A percentile compares a stretch with the other conserved stretches of the same genome.
phyloP scores from a whole-genome alignment of 2,329 filamentous ascomycete genomes.

The Coniochaeta sp. region DNA sequence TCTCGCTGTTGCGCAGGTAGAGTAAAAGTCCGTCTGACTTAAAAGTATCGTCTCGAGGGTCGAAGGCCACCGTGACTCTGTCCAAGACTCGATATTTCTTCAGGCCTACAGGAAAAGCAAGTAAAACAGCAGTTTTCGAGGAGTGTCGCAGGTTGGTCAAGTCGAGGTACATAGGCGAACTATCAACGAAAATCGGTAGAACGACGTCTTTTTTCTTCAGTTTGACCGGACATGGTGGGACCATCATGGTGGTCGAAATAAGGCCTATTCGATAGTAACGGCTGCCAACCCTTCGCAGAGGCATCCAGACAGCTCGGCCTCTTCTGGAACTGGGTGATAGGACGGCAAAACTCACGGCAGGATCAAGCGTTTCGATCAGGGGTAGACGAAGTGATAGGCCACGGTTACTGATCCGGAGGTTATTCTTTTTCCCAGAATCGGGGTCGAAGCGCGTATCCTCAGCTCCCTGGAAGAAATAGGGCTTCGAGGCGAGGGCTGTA shows the following conservation, averaged over 20 bases:
- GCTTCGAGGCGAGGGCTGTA: background rate
- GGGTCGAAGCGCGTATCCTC: background rate
- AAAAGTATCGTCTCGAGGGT: background rate
- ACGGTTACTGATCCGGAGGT: background rate
- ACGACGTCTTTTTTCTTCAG: background rate
- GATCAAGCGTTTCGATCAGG: background rate
- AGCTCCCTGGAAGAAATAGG: background rate
- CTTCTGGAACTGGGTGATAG: background rate
- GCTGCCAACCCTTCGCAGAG: background rate
- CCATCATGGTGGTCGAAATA: background rate
- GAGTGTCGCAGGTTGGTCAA: background rate
- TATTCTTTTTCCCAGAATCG: too few relatives aligned
- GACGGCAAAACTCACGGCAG: background rate
- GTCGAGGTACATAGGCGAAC: background rate
- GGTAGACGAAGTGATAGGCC: background rate
- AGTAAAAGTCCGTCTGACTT: background rate
- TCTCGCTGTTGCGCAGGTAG: background rate
- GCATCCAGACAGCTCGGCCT: background rate
- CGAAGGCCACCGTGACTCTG: background rate
- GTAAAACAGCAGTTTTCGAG: background rate
- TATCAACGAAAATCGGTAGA: background rate
- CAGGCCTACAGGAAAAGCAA: background rate
- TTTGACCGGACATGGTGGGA: background rate
- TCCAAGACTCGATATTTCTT: background rate
- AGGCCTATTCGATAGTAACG: background rate